Base-by-base conservation (phyloP, 306 rosid species). In the Fragaria vesca region DNA sequence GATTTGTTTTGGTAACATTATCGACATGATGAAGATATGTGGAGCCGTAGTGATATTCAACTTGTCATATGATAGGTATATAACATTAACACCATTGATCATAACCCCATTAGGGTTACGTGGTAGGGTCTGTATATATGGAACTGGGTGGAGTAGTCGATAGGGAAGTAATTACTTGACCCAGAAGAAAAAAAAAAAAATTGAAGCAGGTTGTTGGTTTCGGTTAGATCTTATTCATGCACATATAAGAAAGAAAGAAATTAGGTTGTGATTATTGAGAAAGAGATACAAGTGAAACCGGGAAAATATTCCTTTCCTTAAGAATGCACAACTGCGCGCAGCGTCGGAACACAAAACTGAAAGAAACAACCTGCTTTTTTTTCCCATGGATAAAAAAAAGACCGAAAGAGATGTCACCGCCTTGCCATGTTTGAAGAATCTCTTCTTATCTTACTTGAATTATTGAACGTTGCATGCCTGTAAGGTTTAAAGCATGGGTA, bases 371-470 rank as follows among this genome's bases (percentile, higher is more conserved):
- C 8, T 32, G 36, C 0, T 61, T n/a, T 11, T 8, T 34, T 30
- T 16, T 15, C n/a, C 4, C 4, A 32, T 43, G 57, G 28, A 51
- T 61, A 21, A 40, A 20, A 21, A 21, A 40, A 20, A 57, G 30
- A 11, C 13, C 30, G 13, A 45, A 60, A 43, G 46, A 51, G 21
- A 18, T 20, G n/a, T 45, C 60, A 74, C 42, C 69, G 69, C 78
- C 78, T 24, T 74, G 30, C 58, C n/a, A 43, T 60, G 47, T 57
- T 57, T 74, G 57, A 28, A 36, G 68, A 13, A 74, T 50, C 69
- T 16, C 69, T 26, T 74, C 46, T 16, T 60, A 58, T 43, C 69
- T 60, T 24, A 17, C 68, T 62, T 63, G 21, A 13, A 63, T 63
- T 63, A 63, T 63, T 63, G 43, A 7, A 30, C n/a, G 68, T 26